Percentiles rank a stretch among this genome's conserved stretches.
phyloP scores from a whole-genome alignment of 2,329 filamentous ascomycete genomes.

The Colletotrichum tanaceti region DNA sequence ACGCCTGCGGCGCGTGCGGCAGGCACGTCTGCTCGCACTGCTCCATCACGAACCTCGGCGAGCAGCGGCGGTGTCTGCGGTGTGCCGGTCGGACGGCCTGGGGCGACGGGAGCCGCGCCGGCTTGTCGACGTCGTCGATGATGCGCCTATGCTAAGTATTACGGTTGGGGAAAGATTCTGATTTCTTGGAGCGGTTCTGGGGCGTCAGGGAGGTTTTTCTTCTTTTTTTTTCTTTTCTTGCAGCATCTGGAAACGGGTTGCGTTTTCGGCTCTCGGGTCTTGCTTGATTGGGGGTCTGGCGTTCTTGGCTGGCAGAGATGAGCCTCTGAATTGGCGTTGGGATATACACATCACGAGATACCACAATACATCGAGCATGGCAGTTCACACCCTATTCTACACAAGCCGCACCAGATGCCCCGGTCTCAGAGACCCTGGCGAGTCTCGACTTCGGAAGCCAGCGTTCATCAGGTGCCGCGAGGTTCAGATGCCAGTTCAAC shows the following conservation, averaged over 20 bases:
- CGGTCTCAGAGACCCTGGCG: too few species aligned
- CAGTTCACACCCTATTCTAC: neutral
- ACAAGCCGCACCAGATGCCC: too few species aligned
- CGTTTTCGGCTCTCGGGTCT: neutral
- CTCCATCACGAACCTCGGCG: constrained; percentile 68
- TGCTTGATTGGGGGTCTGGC: constrained; percentile 41
- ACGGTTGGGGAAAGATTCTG: neutral
- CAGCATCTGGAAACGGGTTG: neutral
- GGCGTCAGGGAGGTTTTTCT: neutral
- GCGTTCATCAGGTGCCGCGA: too few species aligned
- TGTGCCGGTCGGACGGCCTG: constrained; percentile 58
- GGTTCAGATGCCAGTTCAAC: too few species aligned
- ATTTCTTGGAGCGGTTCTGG: neutral
- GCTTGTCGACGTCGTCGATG: constrained; percentile 39
- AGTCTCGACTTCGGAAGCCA: too few species aligned
- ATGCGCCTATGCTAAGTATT: constrained; percentile 8
- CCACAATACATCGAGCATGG: neutral
- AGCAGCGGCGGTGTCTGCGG: constrained; percentile 63
- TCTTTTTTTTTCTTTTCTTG: neutral
- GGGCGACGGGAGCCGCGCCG: constrained; percentile 33
- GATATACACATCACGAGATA: constrained; percentile 13
- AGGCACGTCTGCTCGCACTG: constrained; percentile 70
- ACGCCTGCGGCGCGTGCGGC: constrained; percentile 61
- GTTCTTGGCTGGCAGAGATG: neutral
- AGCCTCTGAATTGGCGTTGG: neutral